A percentile compares a stretch with the other conserved stretches of the same genome.
phyloP scores from a whole-genome alignment of 1,284 basidiomycete species.

The Trametes polyzona region DNA sequence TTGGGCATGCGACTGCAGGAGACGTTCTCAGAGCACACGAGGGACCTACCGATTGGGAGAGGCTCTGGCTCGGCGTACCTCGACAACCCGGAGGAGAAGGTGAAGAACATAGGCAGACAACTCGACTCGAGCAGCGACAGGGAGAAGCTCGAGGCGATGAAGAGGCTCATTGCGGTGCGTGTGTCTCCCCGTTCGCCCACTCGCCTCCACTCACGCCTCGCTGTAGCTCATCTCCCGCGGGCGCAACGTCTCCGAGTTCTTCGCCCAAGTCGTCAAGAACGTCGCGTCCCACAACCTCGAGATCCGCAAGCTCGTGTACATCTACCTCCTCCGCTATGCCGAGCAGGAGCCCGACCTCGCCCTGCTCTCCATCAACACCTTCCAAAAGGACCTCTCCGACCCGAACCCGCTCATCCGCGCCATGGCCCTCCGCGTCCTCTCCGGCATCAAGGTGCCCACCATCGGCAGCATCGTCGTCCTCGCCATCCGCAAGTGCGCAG shows the following conservation, averaged over 20 bases:
- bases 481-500: slow-evolving; percentile 89
- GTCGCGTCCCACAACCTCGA: slow-evolving; percentile 91
- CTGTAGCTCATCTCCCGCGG: slow-evolving; percentile 89
- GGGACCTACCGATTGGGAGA: slow-evolving; percentile 64
- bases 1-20: slow-evolving; percentile 81
- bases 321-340: slow-evolving; percentile 94
- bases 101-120: slow-evolving; percentile 80
- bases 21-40: slow-evolving; percentile 76
- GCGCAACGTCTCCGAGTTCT: slow-evolving; percentile 90
- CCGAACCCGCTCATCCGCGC: slow-evolving; percentile 90
- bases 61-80: slow-evolving; percentile 62
- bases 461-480: slow-evolving; percentile 87
- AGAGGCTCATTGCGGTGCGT: slow-evolving; percentile 87
- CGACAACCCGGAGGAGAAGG: slow-evolving; percentile 73
- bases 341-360: slow-evolving; percentile 93
- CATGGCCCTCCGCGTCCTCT: slow-evolving; percentile 93
- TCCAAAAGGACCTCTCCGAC: slow-evolving; percentile 96
- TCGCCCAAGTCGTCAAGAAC: slow-evolving; percentile 94
- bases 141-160: slow-evolving; percentile 93
- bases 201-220: not conserved
- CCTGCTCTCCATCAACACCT: slow-evolving; percentile 96
- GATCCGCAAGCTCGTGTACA: slow-evolving; percentile 96
- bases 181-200: slow-evolving; percentile 10
- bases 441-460: slow-evolving; percentile 88
- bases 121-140: slow-evolving; percentile 85